Base-by-base conservation (phyloP, 495 filamentous ascomycete species). In the Penicillium lividum region DNA sequence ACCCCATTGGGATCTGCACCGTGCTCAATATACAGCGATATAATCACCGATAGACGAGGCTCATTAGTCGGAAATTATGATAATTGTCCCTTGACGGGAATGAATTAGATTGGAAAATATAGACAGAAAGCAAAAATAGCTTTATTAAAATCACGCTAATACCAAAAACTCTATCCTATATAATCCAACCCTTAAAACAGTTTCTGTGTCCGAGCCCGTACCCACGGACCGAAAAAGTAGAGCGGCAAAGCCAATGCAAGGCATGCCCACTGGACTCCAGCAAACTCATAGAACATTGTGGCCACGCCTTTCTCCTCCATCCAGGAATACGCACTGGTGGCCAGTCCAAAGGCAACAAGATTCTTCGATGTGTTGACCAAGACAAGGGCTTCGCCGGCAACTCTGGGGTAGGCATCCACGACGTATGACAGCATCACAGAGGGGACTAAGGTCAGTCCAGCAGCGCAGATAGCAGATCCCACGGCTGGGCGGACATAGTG, bases 361-460 rank as follows among this genome's bases (percentile, higher is more conserved):
- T 77, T 77, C 68, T 77, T 77, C 3, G 72, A 71, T 0, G 71
- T 63, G 55, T 77, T 77, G n/a, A 77, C 66, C 28, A 67, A 43
- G 2, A 72, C 70, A 38, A 72, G 57, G 1, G 70, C 70, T 59
- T 72, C 70, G 11, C 65, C 68, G 28, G 68, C 68, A 8, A 56
- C 56, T 5, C 56, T 44, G 15, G 70, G 70, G 42, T 70, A 72
- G 1, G 68, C 55, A 28, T 72, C 70, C 16, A 72, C 70, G 11
- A 72, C 66, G 46, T 70, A 70, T 6, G 70, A 69, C n/a, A 72
- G 61, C 65, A 72, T 68, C 1, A 70, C 68, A 10, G 70, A 72
- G 0, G 70, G 68, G 10, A 72, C 68, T 9, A 70, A 50, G 1
- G 68, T 65, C 16, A 70, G 58, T 9, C 60, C 65, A 1, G 68